Evolutionary conservation across 345 rosid genomes (phyloP).

Genomic region (Euphorbia peplus): DNA sequence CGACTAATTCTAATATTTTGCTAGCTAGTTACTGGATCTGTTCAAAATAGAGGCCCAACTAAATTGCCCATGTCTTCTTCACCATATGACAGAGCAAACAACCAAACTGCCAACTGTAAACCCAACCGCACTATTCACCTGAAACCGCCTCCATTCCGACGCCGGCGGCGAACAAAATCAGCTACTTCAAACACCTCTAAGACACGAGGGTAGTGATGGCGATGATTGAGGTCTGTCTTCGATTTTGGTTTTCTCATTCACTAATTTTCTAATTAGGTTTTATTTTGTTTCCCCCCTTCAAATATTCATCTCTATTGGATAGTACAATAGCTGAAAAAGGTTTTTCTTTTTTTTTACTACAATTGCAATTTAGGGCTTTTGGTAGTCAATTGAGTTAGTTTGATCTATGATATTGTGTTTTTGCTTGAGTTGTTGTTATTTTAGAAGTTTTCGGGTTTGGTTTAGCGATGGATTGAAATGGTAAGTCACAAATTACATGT

Average conservation of each 20-base stretch:
- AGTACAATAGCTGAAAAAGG: no score
- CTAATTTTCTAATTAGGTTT: background rate
- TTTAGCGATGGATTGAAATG: background rate
- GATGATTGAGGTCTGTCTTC: conserved; percentile 15
- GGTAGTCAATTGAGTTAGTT: background rate
- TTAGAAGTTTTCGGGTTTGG: background rate
- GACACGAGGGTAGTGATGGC: conserved; percentile 9
- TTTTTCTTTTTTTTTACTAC: background rate
- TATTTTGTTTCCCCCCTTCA: background rate
- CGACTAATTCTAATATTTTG: no score
- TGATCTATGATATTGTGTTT: background rate
- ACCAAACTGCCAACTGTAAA: background rate
- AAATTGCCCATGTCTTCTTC: background rate
- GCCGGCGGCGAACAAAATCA: background rate
- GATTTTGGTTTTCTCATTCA: no score
- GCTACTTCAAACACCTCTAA: background rate
- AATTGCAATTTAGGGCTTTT: background rate
- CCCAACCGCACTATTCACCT: background rate
- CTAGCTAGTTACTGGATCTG: no score
- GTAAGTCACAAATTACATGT: background rate
- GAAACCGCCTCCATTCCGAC: background rate
- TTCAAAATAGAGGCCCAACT: conserved; percentile 4
- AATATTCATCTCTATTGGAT: background rate
- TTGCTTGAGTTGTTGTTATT: background rate
- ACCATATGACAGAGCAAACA: background rate